Evolutionary conservation across 768 basidiomycete genomes (phyloP).

Genomic region (Agaricus blazei): DNA sequence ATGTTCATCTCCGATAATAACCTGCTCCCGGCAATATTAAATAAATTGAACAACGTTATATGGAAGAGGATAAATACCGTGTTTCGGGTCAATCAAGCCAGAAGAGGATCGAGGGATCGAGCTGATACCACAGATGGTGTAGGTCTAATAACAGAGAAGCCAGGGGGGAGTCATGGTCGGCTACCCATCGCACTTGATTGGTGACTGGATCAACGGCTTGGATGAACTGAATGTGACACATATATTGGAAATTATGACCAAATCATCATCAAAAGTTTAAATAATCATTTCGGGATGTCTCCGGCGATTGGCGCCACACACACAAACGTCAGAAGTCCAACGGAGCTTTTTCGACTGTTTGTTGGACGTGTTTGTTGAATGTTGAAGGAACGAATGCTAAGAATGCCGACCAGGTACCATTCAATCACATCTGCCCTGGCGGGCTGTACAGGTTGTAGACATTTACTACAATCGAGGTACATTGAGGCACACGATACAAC

Average conservation of each 20-base stretch:
- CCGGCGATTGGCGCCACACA: too few relatives aligned
- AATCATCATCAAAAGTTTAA: too few relatives aligned
- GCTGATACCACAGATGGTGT: too few relatives aligned
- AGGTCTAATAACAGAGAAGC: too few relatives aligned
- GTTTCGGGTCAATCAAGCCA: neutral
- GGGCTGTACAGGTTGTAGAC: neutral
- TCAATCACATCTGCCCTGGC: neutral
- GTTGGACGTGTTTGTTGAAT: too few relatives aligned
- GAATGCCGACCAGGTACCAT: neutral
- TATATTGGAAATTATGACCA: too few relatives aligned
- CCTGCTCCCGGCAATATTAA: neutral
- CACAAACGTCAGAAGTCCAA: neutral
- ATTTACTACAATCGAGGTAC: neutral
- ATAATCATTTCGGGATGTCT: too few relatives aligned
- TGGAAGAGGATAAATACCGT: neutral
- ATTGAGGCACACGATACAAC: neutral
- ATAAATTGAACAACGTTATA: neutral
- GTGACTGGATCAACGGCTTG: too few relatives aligned
- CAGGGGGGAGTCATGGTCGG: too few relatives aligned
- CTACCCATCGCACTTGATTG: too few relatives aligned
- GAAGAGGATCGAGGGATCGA: too few relatives aligned
- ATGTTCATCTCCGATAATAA: neutral
- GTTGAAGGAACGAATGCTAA: neutral
- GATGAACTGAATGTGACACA: too few relatives aligned
- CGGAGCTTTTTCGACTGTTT: neutral